A percentile compares a stretch with the other conserved stretches of the same genome.
Evolutionary conservation across 225 moss, liverwort and hornwort species (phyloP).

Genomic region (Polytrichum formosum): DNA sequence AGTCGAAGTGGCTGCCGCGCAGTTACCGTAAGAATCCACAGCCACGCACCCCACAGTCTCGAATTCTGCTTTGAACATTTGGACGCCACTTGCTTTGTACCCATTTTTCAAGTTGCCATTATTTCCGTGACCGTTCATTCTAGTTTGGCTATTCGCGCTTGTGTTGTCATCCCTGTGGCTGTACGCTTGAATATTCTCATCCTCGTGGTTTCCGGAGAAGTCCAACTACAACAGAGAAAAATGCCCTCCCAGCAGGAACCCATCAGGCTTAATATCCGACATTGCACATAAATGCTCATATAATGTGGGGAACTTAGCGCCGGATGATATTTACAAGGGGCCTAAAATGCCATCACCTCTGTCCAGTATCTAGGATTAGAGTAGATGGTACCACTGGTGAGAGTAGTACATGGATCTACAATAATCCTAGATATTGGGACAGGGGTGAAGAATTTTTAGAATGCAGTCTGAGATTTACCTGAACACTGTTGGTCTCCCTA

Average conservation of each 20-base stretch:
- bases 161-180: constrained; percentile 11
- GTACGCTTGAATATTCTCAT: constrained; percentile 18
- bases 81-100: constrained; percentile 28
- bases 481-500: constrained; percentile 34
- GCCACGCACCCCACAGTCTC: constrained; percentile 97
- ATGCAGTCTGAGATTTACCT: constrained; percentile 15
- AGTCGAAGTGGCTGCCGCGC: constrained; percentile 93
- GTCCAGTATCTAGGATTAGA: too few relatives aligned
- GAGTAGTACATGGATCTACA: too few relatives aligned
- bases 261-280: too few relatives aligned
- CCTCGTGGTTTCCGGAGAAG: constrained; percentile 39
- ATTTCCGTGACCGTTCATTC: constrained; percentile 22
- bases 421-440: not conserved
- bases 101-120: constrained; percentile 17
- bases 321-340: too few relatives aligned
- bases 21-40: constrained; percentile 71
- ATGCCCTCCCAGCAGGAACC: not conserved
- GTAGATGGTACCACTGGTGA: too few relatives aligned
- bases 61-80: constrained; percentile 62
- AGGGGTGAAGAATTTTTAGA: not conserved
- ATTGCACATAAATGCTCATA: too few relatives aligned
- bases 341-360: too few relatives aligned
- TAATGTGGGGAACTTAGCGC: too few relatives aligned
- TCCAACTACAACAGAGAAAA: constrained; percentile 29
- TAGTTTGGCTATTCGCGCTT: constrained; percentile 11